phyloP scores from a whole-genome alignment of 768 basidiomycete genomes.

The Leucocoprinus leucothites region DNA sequence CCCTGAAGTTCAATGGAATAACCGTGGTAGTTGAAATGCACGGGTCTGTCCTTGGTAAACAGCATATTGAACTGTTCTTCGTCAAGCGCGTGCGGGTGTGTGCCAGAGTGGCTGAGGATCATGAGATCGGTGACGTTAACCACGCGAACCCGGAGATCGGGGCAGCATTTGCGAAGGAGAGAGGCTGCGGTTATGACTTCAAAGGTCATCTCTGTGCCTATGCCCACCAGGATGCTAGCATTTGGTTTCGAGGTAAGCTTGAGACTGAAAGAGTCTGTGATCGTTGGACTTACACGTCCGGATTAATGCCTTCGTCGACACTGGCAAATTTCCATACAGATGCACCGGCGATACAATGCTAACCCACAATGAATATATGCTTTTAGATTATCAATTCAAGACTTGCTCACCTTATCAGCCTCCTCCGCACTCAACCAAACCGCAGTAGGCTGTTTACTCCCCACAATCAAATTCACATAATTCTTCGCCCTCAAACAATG shows the following conservation, averaged over 20 bases:
- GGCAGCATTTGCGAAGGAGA: conserved; percentile 66
- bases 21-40: conserved; percentile 85
- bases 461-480: conserved; percentile 86
- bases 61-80: conserved; percentile 61
- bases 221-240: conserved; percentile 77
- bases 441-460: conserved; percentile 79
- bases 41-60: conserved; percentile 65
- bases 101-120: conserved; percentile 66
- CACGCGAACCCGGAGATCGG: conserved; percentile 76
- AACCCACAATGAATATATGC: conserved; percentile 13
- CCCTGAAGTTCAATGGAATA: conserved; percentile 74
- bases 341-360: conserved; percentile 86
- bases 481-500: conserved; percentile 84
- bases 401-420: conserved; percentile 51
- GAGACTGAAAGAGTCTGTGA: no score
- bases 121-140: conserved; percentile 90
- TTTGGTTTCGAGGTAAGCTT: no score
- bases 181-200: conserved; percentile 87
- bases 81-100: conserved; percentile 74
- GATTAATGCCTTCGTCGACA: conserved; percentile 64
- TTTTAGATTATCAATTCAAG: background rate
- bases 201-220: conserved; percentile 85
- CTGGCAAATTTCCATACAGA: conserved; percentile 86
- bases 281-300: conserved; percentile 55
- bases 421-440: conserved; percentile 79